Percentiles rank a stretch among this genome's conserved stretches.
Evolutionary conservation across 345 rosid genomes (phyloP).

Genomic region (Citrus cavaleriei): DNA sequence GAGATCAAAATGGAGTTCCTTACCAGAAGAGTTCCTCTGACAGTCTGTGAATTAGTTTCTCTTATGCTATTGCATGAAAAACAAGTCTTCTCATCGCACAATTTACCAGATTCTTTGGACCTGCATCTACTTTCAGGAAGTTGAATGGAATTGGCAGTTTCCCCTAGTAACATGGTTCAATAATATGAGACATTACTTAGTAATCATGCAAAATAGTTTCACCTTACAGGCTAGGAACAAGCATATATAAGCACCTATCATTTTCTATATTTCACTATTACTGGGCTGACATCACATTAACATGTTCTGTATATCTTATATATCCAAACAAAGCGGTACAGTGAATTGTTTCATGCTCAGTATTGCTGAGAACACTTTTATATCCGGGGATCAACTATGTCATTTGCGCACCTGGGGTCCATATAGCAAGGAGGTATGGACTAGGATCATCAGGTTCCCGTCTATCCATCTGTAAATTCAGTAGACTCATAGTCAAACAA

Average conservation of each 20-base stretch:
- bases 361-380: neutral
- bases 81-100: slow-evolving; percentile 69
- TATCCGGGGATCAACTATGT: neutral
- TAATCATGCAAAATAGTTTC: neutral
- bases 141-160: slow-evolving; percentile 70
- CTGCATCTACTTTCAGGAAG: slow-evolving; percentile 53
- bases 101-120: slow-evolving; percentile 40
- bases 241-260: neutral
- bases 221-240: neutral
- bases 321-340: neutral
- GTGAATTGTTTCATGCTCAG: neutral
- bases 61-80: slow-evolving; percentile 65
- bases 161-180: slow-evolving; percentile 46
- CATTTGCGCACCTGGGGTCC: slow-evolving; percentile 80
- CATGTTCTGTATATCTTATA: neutral
- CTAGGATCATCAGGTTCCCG: slow-evolving; percentile 88
- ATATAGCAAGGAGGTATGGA: slow-evolving; percentile 90
- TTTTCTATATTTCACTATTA: neutral
- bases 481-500: neutral
- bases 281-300: neutral
- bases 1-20: slow-evolving; percentile 21
- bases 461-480: slow-evolving; percentile 61
- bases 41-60: slow-evolving; percentile 68
- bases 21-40: slow-evolving; percentile 89
- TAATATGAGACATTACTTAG: neutral